These are phyloP conservation scores for Mycena maculata DNA, from an alignment of 768 basidiomycete genomes.

Conservation along the genomic window DNA sequence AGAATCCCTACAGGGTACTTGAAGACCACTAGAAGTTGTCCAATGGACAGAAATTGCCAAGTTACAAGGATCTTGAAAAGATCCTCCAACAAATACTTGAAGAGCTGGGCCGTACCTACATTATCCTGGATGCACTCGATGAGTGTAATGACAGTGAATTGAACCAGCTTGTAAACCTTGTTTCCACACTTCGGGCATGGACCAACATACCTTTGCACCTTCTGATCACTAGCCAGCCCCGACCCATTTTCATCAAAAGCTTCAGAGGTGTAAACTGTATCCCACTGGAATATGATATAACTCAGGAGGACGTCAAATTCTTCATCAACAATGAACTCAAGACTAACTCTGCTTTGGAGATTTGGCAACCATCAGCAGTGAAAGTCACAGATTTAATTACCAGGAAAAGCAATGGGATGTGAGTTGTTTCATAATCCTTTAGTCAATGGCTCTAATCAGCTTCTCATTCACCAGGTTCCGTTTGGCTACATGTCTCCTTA, in stretches of 20 bases:
- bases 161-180: background rate
- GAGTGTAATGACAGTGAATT: background rate
- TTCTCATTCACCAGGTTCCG: background rate
- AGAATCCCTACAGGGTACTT: no score
- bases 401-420: conserved; percentile 1
- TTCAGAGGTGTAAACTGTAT: background rate
- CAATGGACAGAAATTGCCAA: conserved; percentile 8
- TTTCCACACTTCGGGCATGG: background rate
- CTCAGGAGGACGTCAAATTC: background rate
- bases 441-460: background rate
- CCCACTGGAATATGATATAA: background rate
- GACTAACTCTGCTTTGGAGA: background rate
- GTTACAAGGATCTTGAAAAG: background rate
- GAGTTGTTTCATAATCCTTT: background rate
- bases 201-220: conserved; percentile 4
- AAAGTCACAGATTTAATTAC: background rate
- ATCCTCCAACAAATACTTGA: background rate
- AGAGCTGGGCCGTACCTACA: conserved; percentile 3
- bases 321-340: background rate
- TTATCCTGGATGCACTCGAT: background rate
- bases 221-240: conserved; percentile 12
- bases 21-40: background rate
- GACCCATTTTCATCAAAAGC: background rate
- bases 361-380: background rate
- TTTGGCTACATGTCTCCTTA: background rate